Conservation (phyloP, 306 rosid genomes). For the Quillaja saponaria region DNA sequence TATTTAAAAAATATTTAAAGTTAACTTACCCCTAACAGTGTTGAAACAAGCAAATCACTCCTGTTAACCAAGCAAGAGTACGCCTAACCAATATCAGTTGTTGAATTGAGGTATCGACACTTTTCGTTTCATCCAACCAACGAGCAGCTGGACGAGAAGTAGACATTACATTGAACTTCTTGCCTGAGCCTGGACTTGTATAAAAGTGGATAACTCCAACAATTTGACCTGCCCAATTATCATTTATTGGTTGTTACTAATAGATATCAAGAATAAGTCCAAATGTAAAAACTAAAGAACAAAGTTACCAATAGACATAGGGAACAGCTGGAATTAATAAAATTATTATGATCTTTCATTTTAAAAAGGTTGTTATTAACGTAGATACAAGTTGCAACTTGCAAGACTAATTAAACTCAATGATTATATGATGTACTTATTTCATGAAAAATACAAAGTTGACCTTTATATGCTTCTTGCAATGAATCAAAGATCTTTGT, state of each 20-base stretch:
- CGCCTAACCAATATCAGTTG: slow-evolving; percentile 69
- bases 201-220: slow-evolving; percentile 76
- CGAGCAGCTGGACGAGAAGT: slow-evolving; percentile 57
- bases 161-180: slow-evolving; percentile 54
- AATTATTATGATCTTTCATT: background rate
- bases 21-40: slow-evolving; percentile 81
- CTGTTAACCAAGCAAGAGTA: slow-evolving; percentile 85
- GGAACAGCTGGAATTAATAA: background rate
- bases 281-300: slow-evolving; percentile 8
- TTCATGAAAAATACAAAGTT: background rate
- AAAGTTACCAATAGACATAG: background rate
- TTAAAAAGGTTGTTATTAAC: background rate
- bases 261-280: too few species aligned
- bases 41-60: slow-evolving; percentile 78
- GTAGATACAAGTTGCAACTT: background rate
- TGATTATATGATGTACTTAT: too few species aligned
- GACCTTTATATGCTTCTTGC: slow-evolving; percentile 74
- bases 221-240: slow-evolving; percentile 74
- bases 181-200: slow-evolving; percentile 42
- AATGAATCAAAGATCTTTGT: slow-evolving; percentile 61
- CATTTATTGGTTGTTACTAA: slow-evolving; percentile 6
- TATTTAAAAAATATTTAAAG: background rate
- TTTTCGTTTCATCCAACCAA: slow-evolving; percentile 58
- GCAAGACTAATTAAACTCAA: too few species aligned
- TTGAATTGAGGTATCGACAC: slow-evolving; percentile 20